These are phyloP conservation scores for Aspergillus amoenus DNA, from an alignment of 2,329 filamentous ascomycete genomes.

Conservation along the genomic window DNA sequence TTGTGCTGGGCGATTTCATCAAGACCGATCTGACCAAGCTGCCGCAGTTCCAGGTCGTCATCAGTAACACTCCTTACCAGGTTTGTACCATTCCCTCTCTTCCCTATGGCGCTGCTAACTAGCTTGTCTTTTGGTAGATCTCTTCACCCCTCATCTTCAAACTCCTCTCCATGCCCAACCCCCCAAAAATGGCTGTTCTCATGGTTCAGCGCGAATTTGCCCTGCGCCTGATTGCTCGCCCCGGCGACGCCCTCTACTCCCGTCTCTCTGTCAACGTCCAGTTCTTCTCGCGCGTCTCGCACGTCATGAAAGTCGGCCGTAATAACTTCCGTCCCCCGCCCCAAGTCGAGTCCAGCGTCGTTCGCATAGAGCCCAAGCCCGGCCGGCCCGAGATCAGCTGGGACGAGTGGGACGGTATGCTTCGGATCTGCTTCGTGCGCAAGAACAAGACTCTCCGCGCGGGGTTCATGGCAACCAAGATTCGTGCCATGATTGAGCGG, in stretches of 20 bases:
- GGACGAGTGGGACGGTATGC: conserved; percentile 90
- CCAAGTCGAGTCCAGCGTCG: conserved; percentile 86
- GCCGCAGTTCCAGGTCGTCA: conserved; percentile 78
- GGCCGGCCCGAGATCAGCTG: conserved; percentile 86
- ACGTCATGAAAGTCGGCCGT: conserved; percentile 88
- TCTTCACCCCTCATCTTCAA: conserved; percentile 90
- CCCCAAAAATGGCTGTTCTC: conserved; percentile 80
- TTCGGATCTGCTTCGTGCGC: conserved; percentile 77
- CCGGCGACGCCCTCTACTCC: conserved; percentile 85
- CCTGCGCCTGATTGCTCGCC: conserved; percentile 80
- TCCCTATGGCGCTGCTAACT: not conserved
- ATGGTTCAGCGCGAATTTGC: conserved; percentile 93
- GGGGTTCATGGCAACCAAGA: conserved; percentile 70
- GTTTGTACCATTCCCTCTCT: conserved; percentile 33
- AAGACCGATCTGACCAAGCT: conserved; percentile 65
- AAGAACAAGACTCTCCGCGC: conserved; percentile 87
- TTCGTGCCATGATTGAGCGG: conserved; percentile 29
- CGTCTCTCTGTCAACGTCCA: conserved; percentile 91
- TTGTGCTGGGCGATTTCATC: conserved; percentile 89
- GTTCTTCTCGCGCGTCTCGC: conserved; percentile 74
- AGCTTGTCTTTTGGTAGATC: conserved; percentile 55
- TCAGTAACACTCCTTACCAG: conserved; percentile 73
- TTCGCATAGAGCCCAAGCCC: conserved; percentile 82
- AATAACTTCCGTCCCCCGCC: conserved; percentile 97
- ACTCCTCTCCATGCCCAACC: conserved; percentile 76